These are phyloP conservation scores for Physcomitrellopsis africana DNA, from an alignment of 225 moss, liverwort and hornwort genomes.

Conservation along the genomic window DNA sequence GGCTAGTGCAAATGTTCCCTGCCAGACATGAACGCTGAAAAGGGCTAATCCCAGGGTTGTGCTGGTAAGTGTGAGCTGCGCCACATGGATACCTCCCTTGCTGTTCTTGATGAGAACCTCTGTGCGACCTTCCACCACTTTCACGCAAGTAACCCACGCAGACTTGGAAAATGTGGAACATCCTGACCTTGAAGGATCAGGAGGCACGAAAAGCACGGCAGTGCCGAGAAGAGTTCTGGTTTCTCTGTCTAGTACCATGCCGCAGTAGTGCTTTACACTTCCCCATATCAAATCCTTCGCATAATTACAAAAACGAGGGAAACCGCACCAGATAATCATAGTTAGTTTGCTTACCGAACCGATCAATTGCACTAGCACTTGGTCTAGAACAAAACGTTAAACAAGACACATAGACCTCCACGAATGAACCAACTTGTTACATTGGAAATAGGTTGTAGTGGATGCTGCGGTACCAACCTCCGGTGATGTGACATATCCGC, in stretches of 20 bases:
- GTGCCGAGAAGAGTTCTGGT: constrained; percentile 49
- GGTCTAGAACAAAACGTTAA: too few relatives aligned
- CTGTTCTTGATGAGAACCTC: constrained; percentile 59
- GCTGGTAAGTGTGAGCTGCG: constrained; percentile 56
- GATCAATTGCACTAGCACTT: too few relatives aligned
- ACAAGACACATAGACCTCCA: too few relatives aligned
- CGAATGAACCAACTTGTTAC: too few relatives aligned
- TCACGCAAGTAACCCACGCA: constrained; percentile 61
- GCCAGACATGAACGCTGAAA: constrained; percentile 42
- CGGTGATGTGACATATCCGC: constrained; percentile 51
- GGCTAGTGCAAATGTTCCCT: constrained; percentile 57
- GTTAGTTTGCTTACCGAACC: too few relatives aligned
- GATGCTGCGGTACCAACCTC: constrained; percentile 33
- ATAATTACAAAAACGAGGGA: not conserved
- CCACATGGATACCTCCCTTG: constrained; percentile 42
- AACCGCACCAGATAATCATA: not conserved
- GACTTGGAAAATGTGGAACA: constrained; percentile 15
- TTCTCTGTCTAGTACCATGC: constrained; percentile 60
- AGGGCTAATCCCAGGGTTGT: constrained; percentile 48
- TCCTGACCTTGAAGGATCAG: constrained; percentile 5
- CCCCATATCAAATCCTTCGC: constrained; percentile 60
- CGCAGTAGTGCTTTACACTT: constrained; percentile 61
- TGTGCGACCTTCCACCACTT: constrained; percentile 53
- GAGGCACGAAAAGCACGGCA: constrained; percentile 42
- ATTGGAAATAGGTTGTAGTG: not conserved